Percentiles rank a stretch among this genome's conserved stretches.
These are phyloP conservation scores for Corymbia maculata DNA, from an alignment of 345 rosid genomes.

Conservation along the genomic window DNA sequence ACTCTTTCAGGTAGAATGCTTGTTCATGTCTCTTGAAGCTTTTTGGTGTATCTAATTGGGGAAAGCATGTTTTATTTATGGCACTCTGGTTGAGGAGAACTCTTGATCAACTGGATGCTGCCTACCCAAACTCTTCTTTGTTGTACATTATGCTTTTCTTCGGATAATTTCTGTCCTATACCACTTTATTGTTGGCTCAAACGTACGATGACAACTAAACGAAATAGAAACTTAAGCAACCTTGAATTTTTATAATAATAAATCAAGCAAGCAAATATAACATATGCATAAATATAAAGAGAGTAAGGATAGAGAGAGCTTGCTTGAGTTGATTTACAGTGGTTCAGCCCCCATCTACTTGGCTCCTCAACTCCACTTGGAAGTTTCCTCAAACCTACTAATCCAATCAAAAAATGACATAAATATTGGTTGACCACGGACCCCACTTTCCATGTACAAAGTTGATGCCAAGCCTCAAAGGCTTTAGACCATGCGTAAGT, in stretches of 20 bases:
- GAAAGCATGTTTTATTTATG: not conserved
- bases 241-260: not conserved
- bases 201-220: not conserved
- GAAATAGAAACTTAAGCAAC: not conserved
- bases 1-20: conserved; percentile 62
- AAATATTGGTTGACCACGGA: not conserved
- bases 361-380: not conserved
- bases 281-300: not conserved
- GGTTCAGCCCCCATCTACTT: not conserved
- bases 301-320: not conserved
- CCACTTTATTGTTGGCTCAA: not conserved
- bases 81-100: not conserved
- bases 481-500: not conserved
- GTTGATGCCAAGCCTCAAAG: not conserved
- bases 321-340: not conserved
- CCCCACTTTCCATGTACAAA: not conserved
- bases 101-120: not conserved
- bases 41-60: not conserved
- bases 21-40: not conserved
- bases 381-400: not conserved
- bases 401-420: not conserved
- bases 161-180: not conserved
- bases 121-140: not conserved
- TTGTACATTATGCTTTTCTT: not conserved
- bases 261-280: not conserved